Conservation (phyloP, 1,139 yeast species). For the Blastobotrys arbuscula region DNA sequence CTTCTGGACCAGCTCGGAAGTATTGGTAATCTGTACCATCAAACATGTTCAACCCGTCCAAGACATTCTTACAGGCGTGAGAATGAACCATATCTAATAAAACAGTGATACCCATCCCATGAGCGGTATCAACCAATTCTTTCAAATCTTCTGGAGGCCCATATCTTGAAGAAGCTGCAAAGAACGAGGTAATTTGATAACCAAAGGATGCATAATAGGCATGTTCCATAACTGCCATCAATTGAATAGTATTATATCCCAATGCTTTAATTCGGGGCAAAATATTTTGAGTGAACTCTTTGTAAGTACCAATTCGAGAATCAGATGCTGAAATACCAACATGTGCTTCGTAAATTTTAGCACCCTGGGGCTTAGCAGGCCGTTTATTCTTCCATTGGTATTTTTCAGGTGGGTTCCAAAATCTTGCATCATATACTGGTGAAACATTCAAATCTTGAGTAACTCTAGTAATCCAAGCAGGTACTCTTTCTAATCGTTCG, state of each 20-base stretch:
- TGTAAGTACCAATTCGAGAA: slow-evolving; percentile 75
- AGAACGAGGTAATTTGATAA: slow-evolving; percentile 88
- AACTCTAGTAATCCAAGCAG: slow-evolving; percentile 86
- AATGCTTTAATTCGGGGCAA: slow-evolving; percentile 78
- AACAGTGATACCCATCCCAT: slow-evolving; percentile 79
- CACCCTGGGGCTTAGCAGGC: slow-evolving; percentile 57
- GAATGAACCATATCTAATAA: slow-evolving; percentile 91
- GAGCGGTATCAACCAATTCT: slow-evolving; percentile 88
- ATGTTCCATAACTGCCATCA: slow-evolving; percentile 98
- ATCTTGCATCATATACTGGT: slow-evolving; percentile 74
- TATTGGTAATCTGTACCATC: slow-evolving; percentile 96
- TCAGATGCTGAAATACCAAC: slow-evolving; percentile 93
- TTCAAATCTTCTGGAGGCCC: slow-evolving; percentile 95
- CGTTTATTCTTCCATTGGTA: slow-evolving; percentile 56
- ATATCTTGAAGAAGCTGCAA: slow-evolving; percentile 80
- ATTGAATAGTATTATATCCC: slow-evolving; percentile 89
- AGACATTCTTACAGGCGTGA: slow-evolving; percentile 90
- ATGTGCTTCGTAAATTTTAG: slow-evolving; percentile 92
- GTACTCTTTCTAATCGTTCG: slow-evolving; percentile 68
- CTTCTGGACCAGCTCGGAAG: slow-evolving; percentile 83
- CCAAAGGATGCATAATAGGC: slow-evolving; percentile 98
- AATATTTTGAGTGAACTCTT: slow-evolving; percentile 72
- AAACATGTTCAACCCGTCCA: slow-evolving; percentile 87
- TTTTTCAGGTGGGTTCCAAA: slow-evolving; percentile 72
- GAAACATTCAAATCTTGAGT: slow-evolving; percentile 53